Conservation (phyloP, 1,284 basidiomycete genomes). For the Xerocomus amazonicus region DNA sequence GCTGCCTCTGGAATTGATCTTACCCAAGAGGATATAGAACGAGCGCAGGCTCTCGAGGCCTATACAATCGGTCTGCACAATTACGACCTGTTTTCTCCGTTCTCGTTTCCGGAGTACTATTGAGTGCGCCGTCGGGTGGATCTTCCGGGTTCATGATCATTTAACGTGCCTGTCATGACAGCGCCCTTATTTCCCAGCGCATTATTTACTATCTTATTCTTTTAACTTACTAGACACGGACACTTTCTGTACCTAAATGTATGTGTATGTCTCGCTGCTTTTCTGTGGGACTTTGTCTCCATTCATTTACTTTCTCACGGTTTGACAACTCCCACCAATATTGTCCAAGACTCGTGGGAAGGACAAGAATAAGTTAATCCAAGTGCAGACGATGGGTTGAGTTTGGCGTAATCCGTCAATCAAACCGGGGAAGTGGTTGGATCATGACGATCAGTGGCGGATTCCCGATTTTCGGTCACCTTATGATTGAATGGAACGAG, state of each 20-base stretch:
- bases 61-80: constrained; percentile 30
- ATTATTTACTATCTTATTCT: constrained; percentile 1
- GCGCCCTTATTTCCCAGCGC: not conserved
- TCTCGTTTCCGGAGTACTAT: constrained; percentile 19
- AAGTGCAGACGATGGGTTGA: too few relatives aligned
- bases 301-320: not conserved
- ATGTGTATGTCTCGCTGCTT: not conserved
- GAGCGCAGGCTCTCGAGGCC: constrained; percentile 27
- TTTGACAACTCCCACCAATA: too few relatives aligned
- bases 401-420: not conserved
- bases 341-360: not conserved
- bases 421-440: too few relatives aligned
- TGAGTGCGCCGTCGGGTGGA: constrained; percentile 2
- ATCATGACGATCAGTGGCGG: not conserved
- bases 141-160: not conserved
- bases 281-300: not conserved
- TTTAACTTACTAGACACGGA: not conserved
- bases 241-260: not conserved
- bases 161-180: not conserved
- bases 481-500: not conserved
- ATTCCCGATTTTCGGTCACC: not conserved
- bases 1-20: constrained; percentile 3
- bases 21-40: constrained; percentile 20
- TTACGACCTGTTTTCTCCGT: constrained; percentile 27
- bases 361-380: not conserved